phyloP scores from a whole-genome alignment of 805 yeast genomes.

The Cyberlindnera mississippiensis region DNA sequence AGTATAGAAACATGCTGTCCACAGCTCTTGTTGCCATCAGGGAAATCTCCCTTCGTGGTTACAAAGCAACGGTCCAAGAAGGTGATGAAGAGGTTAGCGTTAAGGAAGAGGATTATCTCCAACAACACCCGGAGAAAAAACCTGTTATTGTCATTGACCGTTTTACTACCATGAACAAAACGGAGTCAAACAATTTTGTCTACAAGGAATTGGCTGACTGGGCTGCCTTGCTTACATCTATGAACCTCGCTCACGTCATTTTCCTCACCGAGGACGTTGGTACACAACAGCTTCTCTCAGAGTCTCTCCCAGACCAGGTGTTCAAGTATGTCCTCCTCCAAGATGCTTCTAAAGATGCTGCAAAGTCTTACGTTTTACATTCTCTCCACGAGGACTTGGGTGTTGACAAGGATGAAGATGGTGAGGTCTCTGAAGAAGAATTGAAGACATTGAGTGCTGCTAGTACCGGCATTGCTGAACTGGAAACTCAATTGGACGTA shows the following conservation, averaged over 20 bases:
- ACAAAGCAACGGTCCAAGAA: constrained; percentile 31
- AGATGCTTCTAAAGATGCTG: constrained; percentile 74
- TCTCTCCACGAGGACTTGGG: constrained; percentile 40
- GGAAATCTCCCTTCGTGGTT: constrained; percentile 50
- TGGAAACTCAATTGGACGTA: constrained; percentile 41
- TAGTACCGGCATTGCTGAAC: constrained; percentile 13
- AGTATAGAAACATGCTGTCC: constrained; percentile 73
- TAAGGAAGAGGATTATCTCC: constrained; percentile 78
- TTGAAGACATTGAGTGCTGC: constrained; percentile 17
- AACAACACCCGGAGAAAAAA: constrained; percentile 77
- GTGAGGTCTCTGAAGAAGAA: constrained; percentile 28
- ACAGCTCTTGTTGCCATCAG: constrained; percentile 72
- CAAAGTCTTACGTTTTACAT: constrained; percentile 62
- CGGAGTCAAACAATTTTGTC: constrained; percentile 60
- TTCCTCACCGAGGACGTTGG: constrained; percentile 85
- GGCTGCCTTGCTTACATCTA: constrained; percentile 73
- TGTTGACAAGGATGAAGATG: constrained; percentile 20
- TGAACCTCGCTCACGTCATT: constrained; percentile 86
- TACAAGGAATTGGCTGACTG: constrained; percentile 80
- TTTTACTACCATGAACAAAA: constrained; percentile 50
- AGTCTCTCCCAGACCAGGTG: constrained; percentile 81
- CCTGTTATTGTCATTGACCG: constrained; percentile 85
- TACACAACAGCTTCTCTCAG: constrained; percentile 59
- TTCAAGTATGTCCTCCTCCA: constrained; percentile 70
- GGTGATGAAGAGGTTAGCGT: constrained; percentile 33